Evolutionary conservation across 2,329 filamentous ascomycete genomes (phyloP).

Genomic region (Emergomyces pasteurianus): DNA sequence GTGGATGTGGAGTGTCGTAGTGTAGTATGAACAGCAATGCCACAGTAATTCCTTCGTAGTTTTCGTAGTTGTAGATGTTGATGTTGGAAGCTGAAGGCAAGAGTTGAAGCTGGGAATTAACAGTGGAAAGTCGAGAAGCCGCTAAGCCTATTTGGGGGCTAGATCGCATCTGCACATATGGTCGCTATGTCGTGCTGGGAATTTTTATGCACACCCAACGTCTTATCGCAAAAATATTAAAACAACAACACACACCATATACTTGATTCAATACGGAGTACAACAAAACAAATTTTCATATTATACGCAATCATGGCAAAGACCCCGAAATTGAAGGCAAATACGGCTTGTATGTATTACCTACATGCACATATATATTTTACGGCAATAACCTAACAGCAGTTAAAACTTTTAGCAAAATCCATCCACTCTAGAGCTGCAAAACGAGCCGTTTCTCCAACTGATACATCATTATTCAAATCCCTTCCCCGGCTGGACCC

Average conservation of each 20-base stretch:
- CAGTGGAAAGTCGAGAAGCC: background rate
- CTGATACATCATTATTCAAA: slow-evolving; percentile 40
- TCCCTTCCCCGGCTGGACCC: slow-evolving; percentile 31
- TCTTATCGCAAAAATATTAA: background rate
- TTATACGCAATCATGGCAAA: slow-evolving; percentile 23
- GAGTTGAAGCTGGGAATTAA: background rate
- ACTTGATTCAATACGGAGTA: background rate
- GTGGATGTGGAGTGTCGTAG: background rate
- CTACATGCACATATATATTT: background rate
- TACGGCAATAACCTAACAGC: slow-evolving; percentile 5
- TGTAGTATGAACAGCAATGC: background rate
- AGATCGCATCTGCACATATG: background rate
- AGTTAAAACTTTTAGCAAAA: slow-evolving; percentile 28
- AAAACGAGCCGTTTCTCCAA: slow-evolving; percentile 44
- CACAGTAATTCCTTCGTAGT: background rate
- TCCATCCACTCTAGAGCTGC: slow-evolving; percentile 48
- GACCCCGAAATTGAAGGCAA: slow-evolving; percentile 21
- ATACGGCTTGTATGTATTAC: slow-evolving; percentile 15
- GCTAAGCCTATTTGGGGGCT: background rate
- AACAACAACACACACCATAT: background rate
- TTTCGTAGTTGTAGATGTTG: background rate
- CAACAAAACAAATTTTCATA: background rate
- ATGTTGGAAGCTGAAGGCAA: background rate
- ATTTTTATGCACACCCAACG: background rate
- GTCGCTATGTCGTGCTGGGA: background rate